Percentiles rank a stretch among this genome's conserved stretches.
Conservation (phyloP, 441 rosid genomes). For the Brassica hybrid region DNA sequence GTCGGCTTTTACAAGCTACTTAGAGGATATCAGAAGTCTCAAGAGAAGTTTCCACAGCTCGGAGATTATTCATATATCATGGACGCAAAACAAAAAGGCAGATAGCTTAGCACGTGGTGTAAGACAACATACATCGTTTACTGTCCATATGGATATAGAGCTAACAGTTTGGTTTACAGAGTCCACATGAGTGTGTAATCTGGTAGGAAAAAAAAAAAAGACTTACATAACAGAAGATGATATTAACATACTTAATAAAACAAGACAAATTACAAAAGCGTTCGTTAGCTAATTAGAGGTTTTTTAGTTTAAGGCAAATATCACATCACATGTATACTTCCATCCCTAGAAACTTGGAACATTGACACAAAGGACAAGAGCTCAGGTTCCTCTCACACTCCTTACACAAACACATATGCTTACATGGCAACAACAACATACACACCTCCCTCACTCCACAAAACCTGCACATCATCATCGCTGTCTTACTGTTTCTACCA, state of each 20-base stretch:
- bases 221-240: no score
- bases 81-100: no score
- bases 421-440: conserved; percentile 93
- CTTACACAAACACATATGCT: conserved; percentile 95
- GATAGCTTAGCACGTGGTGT: no score
- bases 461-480: conserved; percentile 70
- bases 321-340: conserved; percentile 74
- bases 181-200: no score
- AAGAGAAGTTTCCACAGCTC: no score
- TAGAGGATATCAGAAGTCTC: no score
- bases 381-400: conserved; percentile 86
- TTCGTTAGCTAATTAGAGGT: conserved; percentile 36
- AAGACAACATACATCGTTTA: no score
- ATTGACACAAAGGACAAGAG: conserved; percentile 83
- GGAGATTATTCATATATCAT: no score
- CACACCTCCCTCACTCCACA: conserved; percentile 76
- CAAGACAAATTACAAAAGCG: conserved; percentile 22
- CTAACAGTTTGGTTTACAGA: no score
- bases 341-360: conserved; percentile 70
- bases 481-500: conserved; percentile 40
- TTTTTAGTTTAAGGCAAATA: background rate
- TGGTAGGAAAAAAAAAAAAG: no score
- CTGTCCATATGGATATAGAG: no score
- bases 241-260: background rate
- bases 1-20: no score